Evolutionary conservation across 164 flowering plant species (phyloP), one percentile per base, ranked within the genome.

Genomic region (Dillenia suffruticosa): DNA sequence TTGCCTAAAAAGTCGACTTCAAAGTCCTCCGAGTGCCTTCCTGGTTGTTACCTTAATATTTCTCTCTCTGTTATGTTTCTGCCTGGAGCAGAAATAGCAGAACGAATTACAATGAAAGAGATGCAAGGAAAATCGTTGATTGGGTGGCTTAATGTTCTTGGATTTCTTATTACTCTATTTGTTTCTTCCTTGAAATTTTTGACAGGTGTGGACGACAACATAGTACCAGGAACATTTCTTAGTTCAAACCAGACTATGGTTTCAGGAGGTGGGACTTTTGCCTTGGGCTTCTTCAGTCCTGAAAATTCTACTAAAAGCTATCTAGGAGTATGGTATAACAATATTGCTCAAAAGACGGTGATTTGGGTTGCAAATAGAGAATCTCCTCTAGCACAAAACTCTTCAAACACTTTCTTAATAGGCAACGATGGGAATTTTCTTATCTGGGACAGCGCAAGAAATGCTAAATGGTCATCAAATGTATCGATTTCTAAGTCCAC

Each of bases 281-380:
- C 44, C n/a, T 43, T 56, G 11, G 59, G 46, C 9, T 56, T 56
- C 59, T 56, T 56, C 17, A 44, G 8, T 56, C 47, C 46, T 43
- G 5, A 26, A 2, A 26, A 26, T 2, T 26, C 40, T 26, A 26
- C 40, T 26, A 26, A 26, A 2, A 26, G 40, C 40, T 56, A 56
- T 12, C 46, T 56, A 2, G 59, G 59, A 9, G 44, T 56, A 56
- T 56, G 59, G 59, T 40, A 56, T 9, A 43, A 43, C 1, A 9
- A 4, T 3, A 56, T 56, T 43, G 4, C 59, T 9, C 15, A 3
- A 1, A 40, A 9, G 13, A 56, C 46, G 11, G 16, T 40, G 11
- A 45, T 56, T 10, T 40, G 59, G 59, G 9, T 56, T 32, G 59
- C 46, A 4, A 56, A 56, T 15, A 43, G 59, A 56, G 46, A 56